Percentiles rank a stretch among this genome's conserved stretches.
Evolutionary conservation across 768 basidiomycete genomes (phyloP).

Genomic region (Auriscalpium microsporum): DNA sequence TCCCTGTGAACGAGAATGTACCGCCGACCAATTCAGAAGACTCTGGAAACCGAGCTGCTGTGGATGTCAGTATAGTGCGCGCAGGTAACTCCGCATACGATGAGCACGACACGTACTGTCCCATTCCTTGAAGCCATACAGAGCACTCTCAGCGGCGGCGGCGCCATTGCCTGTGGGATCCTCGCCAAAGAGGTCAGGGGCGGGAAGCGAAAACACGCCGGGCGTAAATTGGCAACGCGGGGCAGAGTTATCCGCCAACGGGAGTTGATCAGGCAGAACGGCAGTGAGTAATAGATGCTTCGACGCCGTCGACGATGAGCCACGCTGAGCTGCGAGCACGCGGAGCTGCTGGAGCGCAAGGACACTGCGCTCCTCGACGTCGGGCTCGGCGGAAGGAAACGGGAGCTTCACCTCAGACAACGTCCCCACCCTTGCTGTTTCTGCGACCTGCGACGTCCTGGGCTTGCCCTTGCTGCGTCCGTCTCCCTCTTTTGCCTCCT

Average conservation of each 20-base stretch:
- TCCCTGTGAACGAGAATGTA: slow-evolving; percentile 46
- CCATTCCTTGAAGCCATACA: slow-evolving; percentile 47
- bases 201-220: slow-evolving; percentile 32
- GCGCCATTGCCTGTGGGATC: slow-evolving; percentile 12
- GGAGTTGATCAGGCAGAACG: slow-evolving; percentile 23
- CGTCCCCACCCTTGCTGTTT: not conserved
- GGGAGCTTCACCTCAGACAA: slow-evolving; percentile 1
- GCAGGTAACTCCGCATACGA: no score
- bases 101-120: slow-evolving; percentile 29
- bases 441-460: not conserved
- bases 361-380: slow-evolving; percentile 8
- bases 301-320: slow-evolving; percentile 23
- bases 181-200: slow-evolving; percentile 20
- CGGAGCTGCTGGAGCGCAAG: slow-evolving; percentile 19
- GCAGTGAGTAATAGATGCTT: slow-evolving; percentile 49
- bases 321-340: slow-evolving; percentile 21
- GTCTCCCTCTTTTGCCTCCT: slow-evolving; percentile 6
- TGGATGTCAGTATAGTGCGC: no score
- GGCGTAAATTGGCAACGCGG: slow-evolving; percentile 38
- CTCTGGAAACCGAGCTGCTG: no score
- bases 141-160: slow-evolving; percentile 22
- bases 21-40: slow-evolving; percentile 43
- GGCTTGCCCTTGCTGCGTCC: slow-evolving; percentile 1
- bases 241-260: slow-evolving; percentile 15
- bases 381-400: not conserved